Percentiles rank a stretch among this genome's conserved stretches.
These are phyloP conservation scores for Nannizzia gypsea DNA, from an alignment of 2,329 filamentous ascomycete genomes.

Conservation along the genomic window DNA sequence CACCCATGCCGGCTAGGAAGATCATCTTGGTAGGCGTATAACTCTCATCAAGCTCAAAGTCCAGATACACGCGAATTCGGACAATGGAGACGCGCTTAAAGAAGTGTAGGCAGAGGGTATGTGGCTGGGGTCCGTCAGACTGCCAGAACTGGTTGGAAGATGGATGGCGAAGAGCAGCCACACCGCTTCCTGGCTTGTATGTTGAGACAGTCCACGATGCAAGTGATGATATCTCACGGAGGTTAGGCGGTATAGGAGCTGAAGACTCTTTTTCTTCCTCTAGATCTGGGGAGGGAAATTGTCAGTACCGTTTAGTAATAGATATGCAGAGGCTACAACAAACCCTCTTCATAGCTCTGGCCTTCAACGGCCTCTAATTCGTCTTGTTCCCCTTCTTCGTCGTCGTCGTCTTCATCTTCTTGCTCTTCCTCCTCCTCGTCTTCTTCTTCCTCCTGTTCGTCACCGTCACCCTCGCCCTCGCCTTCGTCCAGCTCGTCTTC, in stretches of 20 bases:
- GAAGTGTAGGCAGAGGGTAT: conserved; percentile 53
- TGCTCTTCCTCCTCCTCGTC: conserved; percentile 16
- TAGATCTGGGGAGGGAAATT: background rate
- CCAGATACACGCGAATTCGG: conserved; percentile 50
- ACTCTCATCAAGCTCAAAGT: conserved; percentile 86
- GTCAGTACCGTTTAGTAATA: background rate
- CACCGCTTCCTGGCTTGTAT: conserved; percentile 50
- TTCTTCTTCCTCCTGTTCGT: conserved; percentile 4
- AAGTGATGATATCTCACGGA: conserved; percentile 53
- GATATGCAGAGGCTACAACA: background rate
- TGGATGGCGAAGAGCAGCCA: conserved; percentile 47
- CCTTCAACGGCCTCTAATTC: conserved; percentile 16
- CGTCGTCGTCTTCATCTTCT: conserved; percentile 13
- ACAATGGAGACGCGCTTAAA: conserved; percentile 42
- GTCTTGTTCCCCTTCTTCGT: conserved; percentile 19
- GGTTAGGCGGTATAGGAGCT: conserved; percentile 29
- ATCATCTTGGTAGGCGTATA: conserved; percentile 92
- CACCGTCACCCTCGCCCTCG: background rate
- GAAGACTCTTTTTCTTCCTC: conserved; percentile 22
- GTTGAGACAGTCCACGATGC: conserved; percentile 56
- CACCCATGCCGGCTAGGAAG: conserved; percentile 78
- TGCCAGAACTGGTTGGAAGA: conserved; percentile 51
- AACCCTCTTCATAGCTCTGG: background rate
- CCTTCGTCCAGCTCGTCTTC: background rate
- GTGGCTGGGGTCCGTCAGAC: conserved; percentile 54